Base-by-base conservation (phyloP, 2,329 filamentous ascomycete genomes). In the Epichloe sibirici region DNA sequence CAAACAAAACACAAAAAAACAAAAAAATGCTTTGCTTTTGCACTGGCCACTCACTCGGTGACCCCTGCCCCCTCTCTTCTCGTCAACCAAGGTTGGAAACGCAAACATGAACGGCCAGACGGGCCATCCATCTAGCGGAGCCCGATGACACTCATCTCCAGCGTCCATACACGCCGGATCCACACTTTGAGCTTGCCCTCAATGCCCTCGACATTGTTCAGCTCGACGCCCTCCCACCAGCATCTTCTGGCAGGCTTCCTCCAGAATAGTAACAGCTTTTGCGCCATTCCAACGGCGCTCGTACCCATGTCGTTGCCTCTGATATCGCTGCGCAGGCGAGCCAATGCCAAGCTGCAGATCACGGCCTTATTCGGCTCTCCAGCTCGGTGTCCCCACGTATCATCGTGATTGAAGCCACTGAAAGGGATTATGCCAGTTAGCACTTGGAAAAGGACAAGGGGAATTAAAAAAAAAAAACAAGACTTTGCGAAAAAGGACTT, bases 221-320 rank as follows among this genome's bases (percentile, higher is more conserved):
- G 76, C 67, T 97, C 90, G 39, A 98, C 86, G 25, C 93, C 93
- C 68, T 98, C 93, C 93, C 93, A 98, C 93, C 93, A 98, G 75
- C 93, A 98, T 67, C 93, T 81, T 56, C 93, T 77, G 13, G 93
- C 93, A 15, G 93, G 93, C 71, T 98, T 98, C 59, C 93, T 82
- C 93, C 93, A 98, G 74, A 98, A 98, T 3, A 98, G 78, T 13
- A 98, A 77, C 46, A 98, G 79, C 72, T 98, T 98, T 69, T 98
- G 93, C 12, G 93, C 93, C 93, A 98, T 98, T 50, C 91, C 91
- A 17, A 97, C 89, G 0, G 89, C 86, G 65, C 84, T 90, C 59
- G 78, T 83, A 49, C 87, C 74, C 71, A 82, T 78, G 55, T 85
- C 82, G 62, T 83, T 85, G 60, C 90, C 88, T 51, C 89, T 83